Base-by-base conservation (phyloP, 1,139 yeast species). In the Saccharomycopsis crataegensis region DNA sequence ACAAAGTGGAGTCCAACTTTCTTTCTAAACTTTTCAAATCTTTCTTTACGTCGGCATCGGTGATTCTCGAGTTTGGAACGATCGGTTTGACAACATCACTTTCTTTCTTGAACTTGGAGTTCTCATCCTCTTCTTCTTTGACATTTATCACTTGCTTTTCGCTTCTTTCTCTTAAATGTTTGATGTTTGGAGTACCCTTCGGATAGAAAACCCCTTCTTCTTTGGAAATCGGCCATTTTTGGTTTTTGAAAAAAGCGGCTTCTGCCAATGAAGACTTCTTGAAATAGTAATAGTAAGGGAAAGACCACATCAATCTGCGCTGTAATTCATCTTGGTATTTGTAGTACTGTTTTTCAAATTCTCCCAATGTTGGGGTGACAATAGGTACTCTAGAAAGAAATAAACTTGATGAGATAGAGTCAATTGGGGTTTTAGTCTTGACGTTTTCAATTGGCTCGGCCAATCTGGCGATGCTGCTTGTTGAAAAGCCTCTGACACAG, bases 241-340 rank as follows among this genome's bases (percentile, higher is more conserved):
- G 96, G 49, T 86, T 83, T 62, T 83, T 81, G 54, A 82, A 72
- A 70, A 82, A 93, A 63, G 81, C 81, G 67, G 90, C 87, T 66
- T 90, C 96, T 8, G 96, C 81, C 59, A 93, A 74, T 1, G 98
- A 86, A 59, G 98, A 98, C 62, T 80, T 85, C 67, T 86, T 87
- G 73, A 85, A 93, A 73, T 90, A 94, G 67, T 82, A 91, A 80
- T 91, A 90, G 62, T 85, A 83, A 6, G 99, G 98, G 69, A 93
- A 93, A 0, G 98, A 90, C 96, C 97, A 90, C 96, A 91, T 90
- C 61, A 93, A 76, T 65, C 98, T 78, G 64, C 83, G 83, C 76
- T 91, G 91, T 58, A 93, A 76, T 66, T 87, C 96, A 58, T 80
- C 79, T 69, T 91, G 96, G 67, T 94, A 94, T 57, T 80, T 75